Base-by-base conservation (phyloP, 2,329 filamentous ascomycete species). In the Pseudogymnoascus sp. region DNA sequence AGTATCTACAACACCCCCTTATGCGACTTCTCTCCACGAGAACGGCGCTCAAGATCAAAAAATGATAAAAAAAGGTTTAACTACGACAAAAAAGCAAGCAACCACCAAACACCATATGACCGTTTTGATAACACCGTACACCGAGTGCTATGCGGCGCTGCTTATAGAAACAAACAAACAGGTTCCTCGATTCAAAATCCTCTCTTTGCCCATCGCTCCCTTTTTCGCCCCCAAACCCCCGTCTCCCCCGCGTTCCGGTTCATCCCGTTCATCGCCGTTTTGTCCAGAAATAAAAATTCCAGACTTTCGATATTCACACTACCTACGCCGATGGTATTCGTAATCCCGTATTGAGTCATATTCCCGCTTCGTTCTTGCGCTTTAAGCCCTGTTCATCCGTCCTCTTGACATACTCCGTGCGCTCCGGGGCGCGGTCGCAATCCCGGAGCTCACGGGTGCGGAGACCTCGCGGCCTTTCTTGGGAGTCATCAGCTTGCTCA, bases 401-500 rank as follows among this genome's bases (percentile, higher is more conserved):
- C 44, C 44, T 3, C 44, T 50, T n/a, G 44, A 50, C 44, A 50
- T 50, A 29, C 44, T 50, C 44, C 44, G 44, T 4, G 44, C 44
- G 15, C 44, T 50, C 44, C 44, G 21, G 4, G 44, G 44, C 15
- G 44, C 44, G 13, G 44, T 50, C 13, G 44, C 7, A 23, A 50
- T 50, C 7, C 44, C 44, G 1, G 44, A 29, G 23, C 23, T 29
- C 15, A 50, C 1, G 7, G 56, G 56, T 1, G 56, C 56, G 15
- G 56, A 59, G 13, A 59, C 35, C 17, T 59, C 56, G 0, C 56
- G 17, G 1, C 29, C 35, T 10, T 82, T 85, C 65, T 79, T 77
- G 9, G 85, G 85, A 42, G 87, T 88, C 65, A 81, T 77, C 5
- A 84, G 81, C 2, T 84, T 85, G 61, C 85, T 81, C 4, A 86